phyloP scores from a whole-genome alignment of 306 rosid species.

The Cucumis melo region DNA sequence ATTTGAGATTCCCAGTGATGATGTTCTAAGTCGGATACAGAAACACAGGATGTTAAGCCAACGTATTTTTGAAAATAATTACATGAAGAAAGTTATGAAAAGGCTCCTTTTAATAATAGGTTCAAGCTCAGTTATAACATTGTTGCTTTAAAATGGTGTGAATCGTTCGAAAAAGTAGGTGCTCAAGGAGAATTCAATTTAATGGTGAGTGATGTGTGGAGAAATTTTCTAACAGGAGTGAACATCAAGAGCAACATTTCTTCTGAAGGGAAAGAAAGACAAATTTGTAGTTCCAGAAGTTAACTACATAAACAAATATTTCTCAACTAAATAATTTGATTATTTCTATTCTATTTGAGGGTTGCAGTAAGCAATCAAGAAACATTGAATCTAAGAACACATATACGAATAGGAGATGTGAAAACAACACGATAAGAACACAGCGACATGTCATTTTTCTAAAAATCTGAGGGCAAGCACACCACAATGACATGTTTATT shows the following conservation, averaged over 20 bases:
- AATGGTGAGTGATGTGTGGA: background rate
- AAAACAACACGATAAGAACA: no score
- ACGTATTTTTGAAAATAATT: background rate
- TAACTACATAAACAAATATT: background rate
- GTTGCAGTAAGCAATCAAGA: no score
- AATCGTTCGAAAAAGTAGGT: background rate
- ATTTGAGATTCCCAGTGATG: conserved; percentile 74
- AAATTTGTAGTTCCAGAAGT: background rate
- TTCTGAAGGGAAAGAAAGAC: background rate
- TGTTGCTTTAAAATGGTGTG: background rate
- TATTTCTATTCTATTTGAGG: background rate
- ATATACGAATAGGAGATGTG: no score
- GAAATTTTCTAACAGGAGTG: background rate
- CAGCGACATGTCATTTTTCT: no score
- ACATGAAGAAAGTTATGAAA: background rate
- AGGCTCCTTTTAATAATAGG: background rate
- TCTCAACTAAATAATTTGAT: background rate
- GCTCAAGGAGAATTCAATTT: background rate
- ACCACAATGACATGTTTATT: no score
- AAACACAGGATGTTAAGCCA: background rate
- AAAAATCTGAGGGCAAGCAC: no score
- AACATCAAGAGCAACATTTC: background rate
- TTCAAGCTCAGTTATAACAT: background rate
- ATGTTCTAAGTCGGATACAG: conserved; percentile 29
- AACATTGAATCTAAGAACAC: no score